Conservation (phyloP, 495 filamentous ascomycete species). For the Aspergillus homomorphus region DNA sequence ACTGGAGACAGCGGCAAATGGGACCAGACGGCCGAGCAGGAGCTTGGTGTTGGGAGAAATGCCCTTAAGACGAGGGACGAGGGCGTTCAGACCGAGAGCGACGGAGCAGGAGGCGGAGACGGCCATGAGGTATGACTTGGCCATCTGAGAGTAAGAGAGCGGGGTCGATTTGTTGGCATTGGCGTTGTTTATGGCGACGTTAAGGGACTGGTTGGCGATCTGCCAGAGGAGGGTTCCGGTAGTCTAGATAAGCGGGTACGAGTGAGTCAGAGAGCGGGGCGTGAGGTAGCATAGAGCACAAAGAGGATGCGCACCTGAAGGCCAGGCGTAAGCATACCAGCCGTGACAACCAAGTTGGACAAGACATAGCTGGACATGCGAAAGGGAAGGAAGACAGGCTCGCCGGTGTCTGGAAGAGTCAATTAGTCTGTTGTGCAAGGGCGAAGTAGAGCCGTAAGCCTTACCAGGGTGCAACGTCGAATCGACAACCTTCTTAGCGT, state of each 20-base stretch:
- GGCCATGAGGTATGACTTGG: conserved; percentile 86
- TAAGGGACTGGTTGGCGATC: conserved; percentile 93
- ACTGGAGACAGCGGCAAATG: conserved; percentile 89
- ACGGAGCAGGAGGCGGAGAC: conserved; percentile 91
- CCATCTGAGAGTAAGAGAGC: conserved; percentile 72
- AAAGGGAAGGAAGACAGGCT: conserved; percentile 89
- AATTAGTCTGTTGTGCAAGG: not conserved
- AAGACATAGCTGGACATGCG: conserved; percentile 96
- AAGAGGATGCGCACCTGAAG: conserved; percentile 20
- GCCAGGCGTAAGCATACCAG: conserved; percentile 92
- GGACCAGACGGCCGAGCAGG: conserved; percentile 78
- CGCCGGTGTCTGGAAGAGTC: conserved; percentile 69
- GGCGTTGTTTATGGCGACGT: conserved; percentile 93
- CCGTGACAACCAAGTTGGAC: conserved; percentile 93
- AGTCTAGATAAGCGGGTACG: conserved; percentile 48
- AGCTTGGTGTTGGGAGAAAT: conserved; percentile 69
- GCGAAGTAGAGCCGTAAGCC: not conserved
- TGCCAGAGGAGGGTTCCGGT: conserved; percentile 92
- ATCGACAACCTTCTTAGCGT: conserved; percentile 93
- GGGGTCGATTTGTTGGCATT: conserved; percentile 97
- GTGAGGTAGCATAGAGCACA: conserved; percentile 71
- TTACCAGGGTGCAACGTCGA: conserved; percentile 83
- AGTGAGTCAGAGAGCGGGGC: conserved; percentile 52
- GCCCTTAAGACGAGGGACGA: conserved; percentile 80
- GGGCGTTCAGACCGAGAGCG: conserved; percentile 83